Percentiles rank a stretch among this genome's conserved stretches.
Evolutionary conservation across 2,329 filamentous ascomycete genomes (phyloP).

Genomic region (Hypoxylon sp.): DNA sequence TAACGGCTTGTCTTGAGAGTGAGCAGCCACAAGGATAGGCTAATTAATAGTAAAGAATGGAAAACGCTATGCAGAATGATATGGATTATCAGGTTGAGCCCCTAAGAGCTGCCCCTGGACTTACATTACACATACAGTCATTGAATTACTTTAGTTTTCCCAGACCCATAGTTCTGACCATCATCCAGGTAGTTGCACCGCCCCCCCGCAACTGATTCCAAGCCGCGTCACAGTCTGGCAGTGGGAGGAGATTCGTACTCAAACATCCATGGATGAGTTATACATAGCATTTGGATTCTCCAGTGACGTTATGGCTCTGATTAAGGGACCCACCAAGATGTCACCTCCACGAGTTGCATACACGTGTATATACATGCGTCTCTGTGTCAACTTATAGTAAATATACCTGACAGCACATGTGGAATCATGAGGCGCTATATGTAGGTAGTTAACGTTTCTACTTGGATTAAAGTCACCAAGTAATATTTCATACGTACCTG

Average conservation of each 20-base stretch:
- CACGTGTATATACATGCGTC: neutral
- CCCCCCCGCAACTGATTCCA: constrained; percentile 1
- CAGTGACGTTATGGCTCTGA: neutral
- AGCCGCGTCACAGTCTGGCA: constrained; percentile 19
- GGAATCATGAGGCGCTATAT: too few relatives aligned
- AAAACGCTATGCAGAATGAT: constrained; percentile 6
- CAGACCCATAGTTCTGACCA: constrained; percentile 3
- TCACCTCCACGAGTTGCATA: neutral
- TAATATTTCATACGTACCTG: neutral
- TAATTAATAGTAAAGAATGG: neutral
- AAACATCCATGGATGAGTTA: neutral
- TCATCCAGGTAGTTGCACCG: constrained; percentile 1
- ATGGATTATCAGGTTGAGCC: neutral
- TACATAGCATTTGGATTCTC: neutral
- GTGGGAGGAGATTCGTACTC: neutral
- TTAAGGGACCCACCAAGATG: neutral
- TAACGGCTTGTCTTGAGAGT: neutral
- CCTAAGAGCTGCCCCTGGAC: neutral
- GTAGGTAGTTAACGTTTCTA: neutral
- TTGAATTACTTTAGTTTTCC: neutral
- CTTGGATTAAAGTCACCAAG: neutral
- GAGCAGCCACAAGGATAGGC: constrained; percentile 1
- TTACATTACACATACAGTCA: neutral
- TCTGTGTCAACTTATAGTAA: neutral
- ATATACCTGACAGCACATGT: neutral